phyloP scores from a whole-genome alignment of 805 yeast species.

The Wickerhamiella slavikovae region DNA sequence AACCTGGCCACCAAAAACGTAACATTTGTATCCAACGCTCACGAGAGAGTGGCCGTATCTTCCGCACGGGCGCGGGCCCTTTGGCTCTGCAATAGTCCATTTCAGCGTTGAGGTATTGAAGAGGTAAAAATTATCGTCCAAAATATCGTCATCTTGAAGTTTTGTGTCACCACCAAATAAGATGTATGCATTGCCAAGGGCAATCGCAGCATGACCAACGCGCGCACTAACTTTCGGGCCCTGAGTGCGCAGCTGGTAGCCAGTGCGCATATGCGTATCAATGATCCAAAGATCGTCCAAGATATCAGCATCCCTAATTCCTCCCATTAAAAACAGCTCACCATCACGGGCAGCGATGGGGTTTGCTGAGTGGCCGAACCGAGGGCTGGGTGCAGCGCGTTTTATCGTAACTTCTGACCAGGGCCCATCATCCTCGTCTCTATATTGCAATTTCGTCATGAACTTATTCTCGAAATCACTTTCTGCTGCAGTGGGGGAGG shows the following conservation, averaged over 20 bases:
- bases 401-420: constrained; percentile 17
- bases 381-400: constrained; percentile 65
- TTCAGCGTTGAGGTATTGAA: constrained; percentile 59
- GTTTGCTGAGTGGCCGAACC: constrained; percentile 83
- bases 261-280: constrained; percentile 26
- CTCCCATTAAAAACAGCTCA: constrained; percentile 82
- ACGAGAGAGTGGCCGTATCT: constrained; percentile 89
- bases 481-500: constrained; percentile 3
- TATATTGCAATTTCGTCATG: constrained; percentile 2
- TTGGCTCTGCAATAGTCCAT: constrained; percentile 62
- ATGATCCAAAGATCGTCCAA: constrained; percentile 92
- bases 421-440: constrained; percentile 14
- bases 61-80: constrained; percentile 66
- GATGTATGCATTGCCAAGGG: constrained; percentile 87
- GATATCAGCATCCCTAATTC: constrained; percentile 76
- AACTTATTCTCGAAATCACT: too few species aligned
- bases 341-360: constrained; percentile 56
- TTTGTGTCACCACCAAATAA: constrained; percentile 93
- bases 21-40: constrained; percentile 41
- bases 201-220: constrained; percentile 83
- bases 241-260: constrained; percentile 48
- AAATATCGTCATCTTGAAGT: constrained; percentile 41
- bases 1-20: constrained; percentile 87
- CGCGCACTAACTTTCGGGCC: constrained; percentile 67
- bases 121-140: constrained; percentile 79